Percentiles rank a stretch among this genome's conserved stretches.
phyloP scores from a whole-genome alignment of 2,329 filamentous ascomycete species.

The Alternaria alternata region DNA sequence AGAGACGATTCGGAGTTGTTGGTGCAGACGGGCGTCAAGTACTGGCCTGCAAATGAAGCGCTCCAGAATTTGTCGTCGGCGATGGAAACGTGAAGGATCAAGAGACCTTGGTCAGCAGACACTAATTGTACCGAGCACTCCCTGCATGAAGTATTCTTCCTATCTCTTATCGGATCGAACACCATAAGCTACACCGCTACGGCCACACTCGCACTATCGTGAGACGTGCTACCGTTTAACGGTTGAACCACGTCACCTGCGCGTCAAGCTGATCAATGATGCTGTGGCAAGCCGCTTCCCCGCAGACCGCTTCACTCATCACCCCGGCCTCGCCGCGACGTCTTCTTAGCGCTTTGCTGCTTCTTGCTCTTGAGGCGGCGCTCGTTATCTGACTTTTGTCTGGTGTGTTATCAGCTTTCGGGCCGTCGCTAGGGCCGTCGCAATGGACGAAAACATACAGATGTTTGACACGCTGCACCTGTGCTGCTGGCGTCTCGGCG shows the following conservation, averaged over 20 bases:
- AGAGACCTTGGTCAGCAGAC: slow-evolving; percentile 12
- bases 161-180: slow-evolving; percentile 24
- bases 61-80: slow-evolving; percentile 36
- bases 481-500: slow-evolving; percentile 67
- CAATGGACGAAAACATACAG: slow-evolving; percentile 60
- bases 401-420: slow-evolving; percentile 42
- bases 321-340: slow-evolving; percentile 55
- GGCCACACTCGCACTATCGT: slow-evolving; percentile 25
- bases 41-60: slow-evolving; percentile 40
- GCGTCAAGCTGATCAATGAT: slow-evolving; percentile 8
- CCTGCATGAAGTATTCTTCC: slow-evolving; percentile 25
- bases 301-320: slow-evolving; percentile 40
- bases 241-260: slow-evolving; percentile 32
- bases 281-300: slow-evolving; percentile 17
- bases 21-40: slow-evolving; percentile 37
- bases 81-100: slow-evolving; percentile 30
- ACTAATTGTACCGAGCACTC: slow-evolving; percentile 26
- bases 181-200: slow-evolving; percentile 32
- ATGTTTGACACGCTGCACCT: slow-evolving; percentile 62
- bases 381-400: slow-evolving; percentile 66
- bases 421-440: slow-evolving; percentile 23
- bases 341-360: slow-evolving; percentile 68
- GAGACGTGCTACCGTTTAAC: slow-evolving; percentile 19
- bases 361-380: slow-evolving; percentile 66
- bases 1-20: slow-evolving; percentile 39